Evolutionary conservation across 192 early-diverging fungal species (phyloP), one percentile per base, ranked within the genome.

Genomic region (Backusella psychrophila): DNA sequence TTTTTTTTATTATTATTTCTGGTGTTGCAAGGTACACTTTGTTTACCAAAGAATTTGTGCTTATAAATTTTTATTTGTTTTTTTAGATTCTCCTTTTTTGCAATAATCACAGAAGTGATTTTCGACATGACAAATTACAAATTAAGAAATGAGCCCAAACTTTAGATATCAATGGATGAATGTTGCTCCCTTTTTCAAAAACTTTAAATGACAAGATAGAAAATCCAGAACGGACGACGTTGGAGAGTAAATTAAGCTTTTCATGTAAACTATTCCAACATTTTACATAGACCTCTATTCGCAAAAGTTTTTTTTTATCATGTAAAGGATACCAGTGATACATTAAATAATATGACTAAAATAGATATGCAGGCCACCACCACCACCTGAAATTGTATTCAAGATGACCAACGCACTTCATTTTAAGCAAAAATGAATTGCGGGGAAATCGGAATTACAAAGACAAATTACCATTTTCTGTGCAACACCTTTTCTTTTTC

Each of bases 391-490:
- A 63, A 63, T 39, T 29, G n/a, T 63, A 63, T 29, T 63, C 23
- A 63, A 63, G 56, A 63, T 63, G 56, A 63, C 56, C 56, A 63
- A 63, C 52, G 4, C 56, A 26, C 26, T 26, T 59, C 23, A 26
- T 59, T 63, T 59, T 23, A 56, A 59, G 19, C 29, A 29, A 49
- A 49, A n/a, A 52, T 19, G 19, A 29, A 59, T 59, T 59, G 53
- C 53, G 53, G 53, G 53, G 53, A 59, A 59, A 59, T 59, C 53
- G 53, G 53, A 59, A 59, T 59, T 59, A 59, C 53, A 59, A 59
- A 59, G 21, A 59, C 53, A 19, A 59, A 59, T 23, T 59, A 26
- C 23, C 53, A 59, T 59, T 59, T 59, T 59, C 53, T 59, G 23
- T 59, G 46, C 46, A 15, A 49, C 46, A 33, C 33, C 33, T 3